Base-by-base conservation (phyloP, 768 basidiomycete species). In the Exsudoporus frostii region DNA sequence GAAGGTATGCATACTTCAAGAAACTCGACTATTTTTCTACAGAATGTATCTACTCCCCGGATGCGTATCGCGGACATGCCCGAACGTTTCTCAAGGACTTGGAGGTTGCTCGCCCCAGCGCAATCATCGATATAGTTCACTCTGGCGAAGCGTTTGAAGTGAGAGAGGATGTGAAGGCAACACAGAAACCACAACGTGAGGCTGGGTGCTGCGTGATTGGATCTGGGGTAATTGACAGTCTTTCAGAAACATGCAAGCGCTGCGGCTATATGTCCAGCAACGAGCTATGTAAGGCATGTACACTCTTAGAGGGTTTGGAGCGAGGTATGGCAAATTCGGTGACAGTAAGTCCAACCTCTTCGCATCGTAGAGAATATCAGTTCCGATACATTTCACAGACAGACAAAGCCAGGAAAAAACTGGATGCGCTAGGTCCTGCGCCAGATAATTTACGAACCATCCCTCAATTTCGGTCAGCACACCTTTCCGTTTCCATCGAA, bases 11-110 rank as follows among this genome's bases (percentile, higher is more conserved):
- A 9, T 98, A 99, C 72, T 98, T 98, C 78, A 98, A 96, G 77
- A 97, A 98, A 71, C 79, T 99, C 20, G 95, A 98, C 66, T 99
- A 99, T 71, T 98, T 97, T 72, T 98, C 95, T 2, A 99, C 96
- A 8, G 97, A 99, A 67, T 99, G 97, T 69, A 98, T 98, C 61
- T 99, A 99, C 70, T 95, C 94, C 5, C 96, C 97, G 9, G 97
- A 98, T 67, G 97, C 97, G 5, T 99, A 99, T 68, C 88, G 97
- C 8, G 97, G 97, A 0, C 95, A 98, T 66, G 94, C 97, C 1
- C 81, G 97, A 44, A 84, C 83, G 0, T 96, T 98, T 62, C 80
- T 99, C 36, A 99, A 99, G 71, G 92, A 97, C 58, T 78, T 98
- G 14, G 97, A 99, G 74, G 91, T 88, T 0, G 88, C 94, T 20